Conservation (phyloP, 129 eudicot genomes). For the Tagetes patula region DNA sequence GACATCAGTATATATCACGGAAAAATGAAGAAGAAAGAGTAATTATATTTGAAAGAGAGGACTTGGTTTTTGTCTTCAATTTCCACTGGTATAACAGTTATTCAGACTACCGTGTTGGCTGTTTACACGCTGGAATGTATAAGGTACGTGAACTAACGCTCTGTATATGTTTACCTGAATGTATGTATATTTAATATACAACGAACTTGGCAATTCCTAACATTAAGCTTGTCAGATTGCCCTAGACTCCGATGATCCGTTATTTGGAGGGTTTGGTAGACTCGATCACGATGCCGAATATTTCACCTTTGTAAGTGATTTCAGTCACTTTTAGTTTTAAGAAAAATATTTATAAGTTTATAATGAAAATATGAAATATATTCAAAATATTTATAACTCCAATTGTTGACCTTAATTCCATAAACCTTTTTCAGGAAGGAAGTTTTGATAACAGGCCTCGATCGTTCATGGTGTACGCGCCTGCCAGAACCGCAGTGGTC, state of each 20-base stretch:
- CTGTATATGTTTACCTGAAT: background rate
- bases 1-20: constrained; percentile 86
- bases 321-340: no score
- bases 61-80: constrained; percentile 88
- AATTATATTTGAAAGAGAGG: constrained; percentile 81
- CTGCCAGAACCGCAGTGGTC: constrained; percentile 82
- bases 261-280: constrained; percentile 87
- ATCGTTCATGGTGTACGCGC: constrained; percentile 82
- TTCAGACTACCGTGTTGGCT: constrained; percentile 86
- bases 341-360: no score
- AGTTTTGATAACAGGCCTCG: constrained; percentile 69
- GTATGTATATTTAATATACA: background rate
- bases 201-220: background rate
- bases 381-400: no score
- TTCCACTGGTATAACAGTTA: constrained; percentile 91
- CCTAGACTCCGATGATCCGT: constrained; percentile 74
- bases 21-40: constrained; percentile 87
- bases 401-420: background rate
- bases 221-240: constrained; percentile 56
- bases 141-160: constrained; percentile 44
- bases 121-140: constrained; percentile 87
- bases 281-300: constrained; percentile 71
- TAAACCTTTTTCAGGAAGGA: constrained; percentile 57
- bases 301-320: constrained; percentile 80
- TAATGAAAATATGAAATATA: no score